Evolutionary conservation across 208 protist genomes (phyloP).

Genomic region (Vickermania ingenoplastis): DNA sequence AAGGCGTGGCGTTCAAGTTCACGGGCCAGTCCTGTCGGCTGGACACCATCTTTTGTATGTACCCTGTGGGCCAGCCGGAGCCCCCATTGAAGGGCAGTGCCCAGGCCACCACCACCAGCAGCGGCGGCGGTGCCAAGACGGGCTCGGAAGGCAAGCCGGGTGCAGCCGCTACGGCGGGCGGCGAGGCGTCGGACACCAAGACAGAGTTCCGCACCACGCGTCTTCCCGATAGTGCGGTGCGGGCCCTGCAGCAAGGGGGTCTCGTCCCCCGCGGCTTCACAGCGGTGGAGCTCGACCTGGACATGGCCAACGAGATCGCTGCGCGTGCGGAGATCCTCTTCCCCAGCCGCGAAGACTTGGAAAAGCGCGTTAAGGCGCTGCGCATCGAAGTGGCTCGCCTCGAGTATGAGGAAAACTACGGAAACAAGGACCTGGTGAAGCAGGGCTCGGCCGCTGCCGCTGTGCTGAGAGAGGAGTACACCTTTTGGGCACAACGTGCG

Average conservation of each 20-base stretch:
- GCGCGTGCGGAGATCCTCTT: conserved; percentile 63
- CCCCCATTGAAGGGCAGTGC: conserved; percentile 24
- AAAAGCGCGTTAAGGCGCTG: conserved; percentile 39
- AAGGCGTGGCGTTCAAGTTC: conserved; percentile 75
- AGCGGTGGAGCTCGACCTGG: conserved; percentile 60
- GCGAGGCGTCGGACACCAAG: background rate
- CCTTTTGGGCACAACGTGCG: conserved; percentile 56
- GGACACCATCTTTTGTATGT: conserved; percentile 81
- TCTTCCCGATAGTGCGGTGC: conserved; percentile 40
- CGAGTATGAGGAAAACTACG: conserved; percentile 82
- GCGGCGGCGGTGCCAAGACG: conserved; percentile 4
- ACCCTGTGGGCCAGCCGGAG: conserved; percentile 53
- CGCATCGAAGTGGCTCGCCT: conserved; percentile 65
- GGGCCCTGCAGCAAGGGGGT: conserved; percentile 49
- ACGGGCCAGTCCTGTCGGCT: conserved; percentile 56
- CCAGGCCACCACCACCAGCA: conserved; percentile 4
- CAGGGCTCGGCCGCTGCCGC: conserved; percentile 42
- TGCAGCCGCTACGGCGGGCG: background rate
- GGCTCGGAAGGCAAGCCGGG: background rate
- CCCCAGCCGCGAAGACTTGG: conserved; percentile 47
- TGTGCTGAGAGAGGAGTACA: conserved; percentile 56
- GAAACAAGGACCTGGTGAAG: conserved; percentile 62
- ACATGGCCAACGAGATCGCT: conserved; percentile 76
- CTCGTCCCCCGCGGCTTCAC: conserved; percentile 37
- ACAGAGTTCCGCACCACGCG: conserved; percentile 15